A percentile compares a stretch with the other conserved stretches of the same genome.
Evolutionary conservation across 768 basidiomycete species (phyloP).

Genomic region (Naganishia vaughanmartiniae): DNA sequence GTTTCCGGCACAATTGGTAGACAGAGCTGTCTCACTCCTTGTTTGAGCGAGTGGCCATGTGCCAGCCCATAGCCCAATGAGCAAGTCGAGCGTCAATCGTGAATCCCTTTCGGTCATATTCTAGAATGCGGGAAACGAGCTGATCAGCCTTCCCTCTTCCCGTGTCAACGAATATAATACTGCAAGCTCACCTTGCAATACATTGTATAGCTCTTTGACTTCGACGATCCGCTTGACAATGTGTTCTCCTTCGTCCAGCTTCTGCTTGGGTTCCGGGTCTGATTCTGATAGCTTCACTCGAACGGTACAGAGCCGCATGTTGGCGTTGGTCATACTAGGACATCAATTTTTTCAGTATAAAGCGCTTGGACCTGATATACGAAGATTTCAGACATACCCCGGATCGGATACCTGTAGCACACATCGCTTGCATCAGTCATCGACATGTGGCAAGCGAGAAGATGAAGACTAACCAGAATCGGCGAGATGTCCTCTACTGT

Average conservation of each 20-base stretch:
- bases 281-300: constrained; percentile 61
- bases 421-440: neutral
- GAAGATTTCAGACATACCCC: neutral
- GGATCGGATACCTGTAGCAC: constrained; percentile 30
- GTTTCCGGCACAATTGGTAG: neutral
- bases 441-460: neutral
- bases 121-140: constrained; percentile 31
- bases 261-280: constrained; percentile 60
- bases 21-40: constrained; percentile 5
- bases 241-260: constrained; percentile 81
- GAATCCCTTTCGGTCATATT: constrained; percentile 54
- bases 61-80: constrained; percentile 71
- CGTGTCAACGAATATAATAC: neutral
- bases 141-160: neutral
- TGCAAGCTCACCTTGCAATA: constrained; percentile 64
- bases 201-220: constrained; percentile 62
- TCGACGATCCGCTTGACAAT: constrained; percentile 73
- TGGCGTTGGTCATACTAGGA: constrained; percentile 72
- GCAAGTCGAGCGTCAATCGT: constrained; percentile 73
- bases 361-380: neutral
- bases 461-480: constrained; percentile 39
- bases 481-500: constrained; percentile 53
- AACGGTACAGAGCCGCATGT: constrained; percentile 80
- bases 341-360: neutral
- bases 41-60: constrained; percentile 50